Evolutionary conservation across 202 grass and related monocot genomes (phyloP).

Genomic region (Miscanthus sacchariflorus): DNA sequence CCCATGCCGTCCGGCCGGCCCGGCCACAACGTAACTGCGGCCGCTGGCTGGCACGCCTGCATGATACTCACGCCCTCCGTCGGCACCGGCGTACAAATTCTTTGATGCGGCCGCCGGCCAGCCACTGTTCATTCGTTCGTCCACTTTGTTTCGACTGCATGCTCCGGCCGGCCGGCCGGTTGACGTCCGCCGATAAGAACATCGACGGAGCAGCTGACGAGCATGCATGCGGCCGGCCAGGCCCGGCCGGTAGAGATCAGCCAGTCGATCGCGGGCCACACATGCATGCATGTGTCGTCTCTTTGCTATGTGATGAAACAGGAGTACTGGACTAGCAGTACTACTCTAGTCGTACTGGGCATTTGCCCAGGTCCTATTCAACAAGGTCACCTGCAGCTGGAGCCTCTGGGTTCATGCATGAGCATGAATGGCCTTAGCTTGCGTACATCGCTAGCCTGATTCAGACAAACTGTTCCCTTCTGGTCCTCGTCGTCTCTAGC

Average conservation of each 20-base stretch:
- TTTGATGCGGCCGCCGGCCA: neutral
- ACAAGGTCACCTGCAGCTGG: neutral
- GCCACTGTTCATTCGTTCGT: neutral
- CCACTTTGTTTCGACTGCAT: neutral
- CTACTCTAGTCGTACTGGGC: neutral
- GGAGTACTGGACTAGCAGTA: no score
- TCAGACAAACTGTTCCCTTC: neutral
- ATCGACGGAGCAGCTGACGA: no score
- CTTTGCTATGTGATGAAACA: neutral
- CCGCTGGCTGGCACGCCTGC: no score
- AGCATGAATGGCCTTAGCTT: neutral
- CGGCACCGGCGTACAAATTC: neutral
- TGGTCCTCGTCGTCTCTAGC: neutral
- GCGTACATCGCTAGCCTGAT: slow-evolving; percentile 9
- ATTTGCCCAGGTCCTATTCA: neutral
- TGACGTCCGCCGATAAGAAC: no score
- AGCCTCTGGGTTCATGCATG: neutral
- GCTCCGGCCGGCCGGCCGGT: neutral
- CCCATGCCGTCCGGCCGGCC: neutral
- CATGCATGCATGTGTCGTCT: neutral
- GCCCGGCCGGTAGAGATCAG: no score
- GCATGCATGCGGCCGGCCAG: no score
- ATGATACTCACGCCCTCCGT: no score
- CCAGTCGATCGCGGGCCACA: no score
- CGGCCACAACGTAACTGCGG: neutral